Conservation (phyloP, 495 filamentous ascomycete species). For the Penicillium cinerascens region DNA sequence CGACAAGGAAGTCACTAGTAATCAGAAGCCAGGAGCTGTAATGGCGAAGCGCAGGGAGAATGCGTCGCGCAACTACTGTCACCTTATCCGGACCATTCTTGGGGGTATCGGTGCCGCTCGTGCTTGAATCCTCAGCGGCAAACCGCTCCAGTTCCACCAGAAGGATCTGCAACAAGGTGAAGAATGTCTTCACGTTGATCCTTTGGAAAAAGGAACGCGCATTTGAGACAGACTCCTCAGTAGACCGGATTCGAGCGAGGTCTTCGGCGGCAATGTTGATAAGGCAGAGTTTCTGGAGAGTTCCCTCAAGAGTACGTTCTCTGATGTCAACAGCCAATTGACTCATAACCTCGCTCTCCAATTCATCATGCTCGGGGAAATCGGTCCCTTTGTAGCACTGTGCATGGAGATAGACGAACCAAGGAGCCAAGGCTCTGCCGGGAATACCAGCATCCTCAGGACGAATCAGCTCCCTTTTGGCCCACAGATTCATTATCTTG, state of each 20-base stretch:
- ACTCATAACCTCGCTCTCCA: conserved; percentile 81
- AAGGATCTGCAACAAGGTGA: conserved; percentile 70
- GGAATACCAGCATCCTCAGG: conserved; percentile 49
- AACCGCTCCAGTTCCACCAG: conserved; percentile 61
- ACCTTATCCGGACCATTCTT: conserved; percentile 51
- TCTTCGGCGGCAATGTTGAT: conserved; percentile 83
- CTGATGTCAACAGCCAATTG: conserved; percentile 72
- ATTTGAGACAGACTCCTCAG: conserved; percentile 41
- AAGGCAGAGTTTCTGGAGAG: conserved; percentile 74
- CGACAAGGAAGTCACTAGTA: conserved; percentile 46
- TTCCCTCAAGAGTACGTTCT: conserved; percentile 59
- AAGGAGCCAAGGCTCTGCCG: conserved; percentile 59
- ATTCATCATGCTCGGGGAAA: conserved; percentile 70
- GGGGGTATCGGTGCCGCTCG: conserved; percentile 25
- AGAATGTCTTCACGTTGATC: conserved; percentile 79
- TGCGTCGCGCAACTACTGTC: conserved; percentile 58
- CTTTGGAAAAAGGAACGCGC: conserved; percentile 71
- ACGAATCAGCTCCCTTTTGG: conserved; percentile 55
- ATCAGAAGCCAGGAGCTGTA: conserved; percentile 70
- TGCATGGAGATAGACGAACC: conserved; percentile 87
- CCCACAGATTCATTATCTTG: conserved; percentile 60
- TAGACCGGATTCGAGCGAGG: conserved; percentile 58
- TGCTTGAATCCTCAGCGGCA: conserved; percentile 44
- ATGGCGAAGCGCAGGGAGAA: conserved; percentile 66
- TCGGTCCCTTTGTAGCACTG: conserved; percentile 71